Evolutionary conservation across 1,139 yeast species (phyloP), one percentile per base, ranked within the genome.

Genomic region (Protomyces inundatus): DNA sequence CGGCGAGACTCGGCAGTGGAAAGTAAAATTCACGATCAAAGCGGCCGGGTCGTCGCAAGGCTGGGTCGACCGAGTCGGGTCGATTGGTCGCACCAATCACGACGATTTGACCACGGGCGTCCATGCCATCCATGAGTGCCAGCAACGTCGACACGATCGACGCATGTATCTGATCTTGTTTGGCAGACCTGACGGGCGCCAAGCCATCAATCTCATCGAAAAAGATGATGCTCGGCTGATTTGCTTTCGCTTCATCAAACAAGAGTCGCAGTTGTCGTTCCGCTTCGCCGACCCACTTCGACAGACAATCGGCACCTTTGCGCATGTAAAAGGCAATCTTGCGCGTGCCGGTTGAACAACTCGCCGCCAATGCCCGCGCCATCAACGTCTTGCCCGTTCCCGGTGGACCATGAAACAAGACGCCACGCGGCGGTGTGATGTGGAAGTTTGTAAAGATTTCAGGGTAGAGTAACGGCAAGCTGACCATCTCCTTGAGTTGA

Each of bases 261-360:
- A 93, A 77, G 54, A 93, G 77, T 66, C 99, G 79, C 67, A 93
- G 79, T 74, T 93, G 97, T 70, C 98, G 82, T 76, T 93, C 99
- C 5, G 98, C 98, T 76, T 93, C 99, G 71, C 99, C 99, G 5
- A 93, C 98, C 98, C 98, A 93, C 77, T 95, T 95, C 62, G 97
- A 88, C 70, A 93, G 78, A 74, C 96, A 89, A 74, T 95, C 99
- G 0, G 98, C 98, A 69, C 99, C 99, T 75, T 95, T 95, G 68
- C 99, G 80, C 99, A 95, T 95, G 75, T 90, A 95, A 73, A 95
- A 95, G 0, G 98, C 90, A 64, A 95, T 91, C 71, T 93, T 93
- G 66, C 88, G 79, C 5, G 79, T 81, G 10, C 88, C 85, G 0
- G 95, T 84, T 0, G 97, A 88, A 71, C 97, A 91, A 69, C 96